Conservation (phyloP, 1,284 basidiomycete genomes). For the Schizophyllum amplum region DNA sequence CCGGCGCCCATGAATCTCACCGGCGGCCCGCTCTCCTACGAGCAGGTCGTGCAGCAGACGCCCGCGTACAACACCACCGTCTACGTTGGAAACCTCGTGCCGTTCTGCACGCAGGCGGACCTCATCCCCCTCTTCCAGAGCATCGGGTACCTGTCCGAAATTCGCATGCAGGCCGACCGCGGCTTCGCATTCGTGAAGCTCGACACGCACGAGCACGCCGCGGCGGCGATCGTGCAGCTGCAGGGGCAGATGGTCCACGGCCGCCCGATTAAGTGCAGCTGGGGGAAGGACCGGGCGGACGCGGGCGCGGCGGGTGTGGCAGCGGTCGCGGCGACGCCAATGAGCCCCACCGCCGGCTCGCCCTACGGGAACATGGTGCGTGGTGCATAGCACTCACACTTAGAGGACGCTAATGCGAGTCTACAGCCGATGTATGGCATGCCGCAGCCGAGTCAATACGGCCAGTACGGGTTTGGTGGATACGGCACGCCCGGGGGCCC, state of each 20-base stretch:
- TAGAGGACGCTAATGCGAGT: not conserved
- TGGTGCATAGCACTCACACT: constrained; percentile 5
- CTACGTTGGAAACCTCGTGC: constrained; percentile 97
- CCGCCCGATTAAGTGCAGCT: constrained; percentile 92
- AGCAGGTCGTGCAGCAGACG: constrained; percentile 82
- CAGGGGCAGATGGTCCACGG: constrained; percentile 95
- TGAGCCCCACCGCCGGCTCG: constrained; percentile 59
- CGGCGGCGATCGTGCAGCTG: constrained; percentile 92
- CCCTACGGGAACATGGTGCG: constrained; percentile 71
- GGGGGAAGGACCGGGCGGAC: constrained; percentile 92
- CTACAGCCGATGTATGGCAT: constrained; percentile 77
- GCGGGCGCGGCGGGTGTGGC: constrained; percentile 36
- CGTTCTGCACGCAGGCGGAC: constrained; percentile 91
- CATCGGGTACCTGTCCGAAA: constrained; percentile 95
- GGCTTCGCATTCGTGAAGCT: constrained; percentile 99
- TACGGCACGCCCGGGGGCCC: constrained; percentile 50
- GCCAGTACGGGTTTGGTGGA: constrained; percentile 69
- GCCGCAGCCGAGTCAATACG: constrained; percentile 73
- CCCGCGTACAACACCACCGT: constrained; percentile 92
- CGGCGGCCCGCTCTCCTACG: constrained; percentile 82
- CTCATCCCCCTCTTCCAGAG: constrained; percentile 95
- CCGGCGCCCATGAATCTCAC: constrained; percentile 82
- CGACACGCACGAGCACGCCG: constrained; percentile 95
- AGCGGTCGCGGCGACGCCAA: constrained; percentile 31
- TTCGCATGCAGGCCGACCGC: constrained; percentile 96